Conservation (phyloP, 176 grass and related monocot genomes). For the Panicum miliaceum region DNA sequence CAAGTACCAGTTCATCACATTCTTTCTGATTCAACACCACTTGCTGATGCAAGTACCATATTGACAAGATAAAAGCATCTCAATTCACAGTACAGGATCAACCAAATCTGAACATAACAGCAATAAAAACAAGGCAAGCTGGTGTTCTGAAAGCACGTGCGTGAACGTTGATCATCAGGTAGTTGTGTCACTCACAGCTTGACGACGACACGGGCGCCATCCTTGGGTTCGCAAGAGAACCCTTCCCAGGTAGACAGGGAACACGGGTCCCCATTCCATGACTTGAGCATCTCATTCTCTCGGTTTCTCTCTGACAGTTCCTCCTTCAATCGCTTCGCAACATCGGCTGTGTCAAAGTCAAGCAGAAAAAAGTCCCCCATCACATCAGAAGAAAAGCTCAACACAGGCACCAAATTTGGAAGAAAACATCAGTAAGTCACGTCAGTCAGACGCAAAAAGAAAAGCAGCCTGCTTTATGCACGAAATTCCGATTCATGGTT, state of each 20-base stretch:
- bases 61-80: not conserved
- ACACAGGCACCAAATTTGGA: not conserved
- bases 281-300: constrained; percentile 55
- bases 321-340: constrained; percentile 49
- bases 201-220: constrained; percentile 27
- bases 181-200: constrained; percentile 59
- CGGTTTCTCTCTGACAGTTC: constrained; percentile 50
- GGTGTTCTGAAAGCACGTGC: not conserved
- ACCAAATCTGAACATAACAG: not conserved
- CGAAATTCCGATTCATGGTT: constrained; percentile 9
- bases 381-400: constrained; percentile 7
- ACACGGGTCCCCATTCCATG: constrained; percentile 67
- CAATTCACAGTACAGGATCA: not conserved
- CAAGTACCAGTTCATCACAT: constrained; percentile 26
- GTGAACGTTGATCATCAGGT: not conserved
- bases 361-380: not conserved
- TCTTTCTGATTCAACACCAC: not conserved
- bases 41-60: not conserved
- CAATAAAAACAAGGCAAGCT: not conserved
- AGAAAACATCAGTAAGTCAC: not conserved
- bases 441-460: not conserved
- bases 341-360: constrained; percentile 48
- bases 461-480: not conserved
- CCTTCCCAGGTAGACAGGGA: constrained; percentile 61
- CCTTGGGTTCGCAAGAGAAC: constrained; percentile 38